Conservation (phyloP, 2,329 filamentous ascomycete genomes). For the Juglanconis oblonga region DNA sequence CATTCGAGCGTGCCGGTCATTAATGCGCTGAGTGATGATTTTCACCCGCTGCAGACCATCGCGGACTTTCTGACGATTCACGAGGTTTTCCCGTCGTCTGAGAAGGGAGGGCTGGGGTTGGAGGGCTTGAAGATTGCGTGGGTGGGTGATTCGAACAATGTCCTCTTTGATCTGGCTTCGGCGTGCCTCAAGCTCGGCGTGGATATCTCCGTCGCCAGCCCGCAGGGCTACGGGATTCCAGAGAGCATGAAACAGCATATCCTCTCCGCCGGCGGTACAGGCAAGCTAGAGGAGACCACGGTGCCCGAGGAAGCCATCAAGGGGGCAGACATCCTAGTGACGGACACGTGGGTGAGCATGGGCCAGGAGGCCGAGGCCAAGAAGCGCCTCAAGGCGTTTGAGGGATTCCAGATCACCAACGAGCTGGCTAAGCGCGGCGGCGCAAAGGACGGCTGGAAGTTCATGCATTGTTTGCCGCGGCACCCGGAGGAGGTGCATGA, state of each 20-base stretch:
- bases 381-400: constrained; percentile 76
- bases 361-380: constrained; percentile 85
- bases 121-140: constrained; percentile 89
- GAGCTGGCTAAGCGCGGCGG: constrained; percentile 81
- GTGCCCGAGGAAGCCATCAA: constrained; percentile 83
- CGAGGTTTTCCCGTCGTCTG: constrained; percentile 64
- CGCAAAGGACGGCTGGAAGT: constrained; percentile 87
- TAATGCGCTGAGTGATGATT: constrained; percentile 84
- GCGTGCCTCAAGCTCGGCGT: constrained; percentile 84
- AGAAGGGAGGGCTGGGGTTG: constrained; percentile 56
- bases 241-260: constrained; percentile 72
- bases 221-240: constrained; percentile 80
- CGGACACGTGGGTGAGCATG: constrained; percentile 98
- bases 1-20: constrained; percentile 78
- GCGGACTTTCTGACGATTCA: constrained; percentile 90
- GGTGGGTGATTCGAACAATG: constrained; percentile 96
- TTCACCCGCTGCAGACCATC: constrained; percentile 90
- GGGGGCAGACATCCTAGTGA: constrained; percentile 85
- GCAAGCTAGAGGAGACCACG: constrained; percentile 70
- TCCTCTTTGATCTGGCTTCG: constrained; percentile 89
- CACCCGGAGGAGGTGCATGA: constrained; percentile 92
- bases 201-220: constrained; percentile 82
- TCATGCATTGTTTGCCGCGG: constrained; percentile 96
- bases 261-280: constrained; percentile 57
- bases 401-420: constrained; percentile 86